Base-by-base conservation (phyloP, 192 early-diverging fungal species). In the Podochytrium sp. region DNA sequence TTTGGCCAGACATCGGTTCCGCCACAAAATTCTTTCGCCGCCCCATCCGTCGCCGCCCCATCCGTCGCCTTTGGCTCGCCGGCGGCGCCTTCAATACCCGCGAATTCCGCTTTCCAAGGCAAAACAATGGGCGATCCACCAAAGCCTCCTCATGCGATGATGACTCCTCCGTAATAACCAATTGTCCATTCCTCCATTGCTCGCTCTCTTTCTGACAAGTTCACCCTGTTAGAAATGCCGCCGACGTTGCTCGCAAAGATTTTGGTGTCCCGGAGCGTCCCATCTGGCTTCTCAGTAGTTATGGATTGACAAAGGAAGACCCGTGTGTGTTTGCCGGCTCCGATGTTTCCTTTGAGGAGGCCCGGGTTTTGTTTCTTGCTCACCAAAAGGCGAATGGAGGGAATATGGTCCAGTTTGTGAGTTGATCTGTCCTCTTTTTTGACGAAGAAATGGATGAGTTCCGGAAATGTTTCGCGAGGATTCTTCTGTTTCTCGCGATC, bases 261-360 rank as follows among this genome's bases (percentile, higher is more conserved):
- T 47, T 72, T 27, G 62, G 35, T 5, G 2, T 29, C 3, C 18
- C 50, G 1, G 70, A 72, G 33, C 30, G 57, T 30, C 70, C 70
- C 3, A 6, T 60, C 12, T 72, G 70, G 70, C 52, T 35, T 7
- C 37, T 72, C 39, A 40, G 33, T 27, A 30, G 16, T 10, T 72
- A 72, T 33, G 70, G 70, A 42, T 18, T 60, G 0, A 59, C 37
- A 1, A 70, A 70, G 35, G 70, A 61, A 42, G 70, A 72, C 23
- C 55, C 52, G 32, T 60, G 57, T 56, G 38, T 72, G 37, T 25
- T 72, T 23, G 27, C 32, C 3, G 70, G 70, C 12, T 10, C 57
- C 4, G 70, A 72, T 39, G 42, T 72, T 25, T 72, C 57, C 14
- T 43, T 30, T 2, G 55, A 61, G 33, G 70, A 72, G 42, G 70